A percentile compares a stretch with the other conserved stretches of the same genome.
Evolutionary conservation across 176 grass and related monocot species (phyloP).

Genomic region (Thalia dealbata): DNA sequence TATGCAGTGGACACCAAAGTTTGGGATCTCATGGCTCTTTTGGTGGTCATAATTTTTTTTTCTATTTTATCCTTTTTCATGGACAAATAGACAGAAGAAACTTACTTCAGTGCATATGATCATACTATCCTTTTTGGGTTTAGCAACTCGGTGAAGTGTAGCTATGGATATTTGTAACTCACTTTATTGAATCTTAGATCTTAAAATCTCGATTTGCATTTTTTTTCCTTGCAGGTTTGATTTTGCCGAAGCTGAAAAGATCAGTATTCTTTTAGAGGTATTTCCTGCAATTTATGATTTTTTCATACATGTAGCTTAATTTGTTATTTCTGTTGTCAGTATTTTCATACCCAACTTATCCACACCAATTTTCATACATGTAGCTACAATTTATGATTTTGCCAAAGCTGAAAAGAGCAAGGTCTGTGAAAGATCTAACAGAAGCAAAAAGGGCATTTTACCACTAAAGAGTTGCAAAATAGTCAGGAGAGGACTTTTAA

Average conservation of each 20-base stretch:
- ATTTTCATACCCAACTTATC: neutral
- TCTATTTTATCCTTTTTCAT: neutral
- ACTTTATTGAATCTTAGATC: neutral
- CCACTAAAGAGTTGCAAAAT: too few species aligned
- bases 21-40: neutral
- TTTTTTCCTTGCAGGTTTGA: constrained; percentile 57
- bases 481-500: too few species aligned
- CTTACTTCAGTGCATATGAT: neutral
- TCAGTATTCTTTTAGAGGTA: constrained; percentile 82
- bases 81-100: neutral
- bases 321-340: neutral
- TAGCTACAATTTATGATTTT: too few species aligned
- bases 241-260: constrained; percentile 70
- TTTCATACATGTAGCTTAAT: neutral
- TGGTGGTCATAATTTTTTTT: neutral
- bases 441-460: too few species aligned
- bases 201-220: neutral
- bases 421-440: too few species aligned
- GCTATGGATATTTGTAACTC: neutral
- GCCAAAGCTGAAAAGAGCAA: too few species aligned
- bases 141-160: neutral
- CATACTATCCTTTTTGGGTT: neutral
- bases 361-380: too few species aligned
- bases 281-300: neutral
- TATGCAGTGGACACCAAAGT: neutral